Evolutionary conservation across 306 rosid genomes (phyloP).

Genomic region (Crotalaria pallida): DNA sequence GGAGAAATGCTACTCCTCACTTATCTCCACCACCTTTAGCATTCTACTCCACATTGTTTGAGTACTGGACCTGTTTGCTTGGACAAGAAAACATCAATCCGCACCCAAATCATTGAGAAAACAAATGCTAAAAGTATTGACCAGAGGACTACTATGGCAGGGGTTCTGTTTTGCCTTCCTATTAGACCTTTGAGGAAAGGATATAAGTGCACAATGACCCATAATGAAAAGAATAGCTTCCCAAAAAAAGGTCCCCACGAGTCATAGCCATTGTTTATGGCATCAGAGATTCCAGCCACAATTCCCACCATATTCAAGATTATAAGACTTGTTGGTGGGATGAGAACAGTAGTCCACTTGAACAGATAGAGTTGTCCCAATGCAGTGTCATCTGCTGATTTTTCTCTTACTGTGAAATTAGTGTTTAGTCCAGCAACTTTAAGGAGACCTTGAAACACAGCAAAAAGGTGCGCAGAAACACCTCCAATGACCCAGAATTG

Average conservation of each 20-base stretch:
- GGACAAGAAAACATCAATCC: slow-evolving; percentile 86
- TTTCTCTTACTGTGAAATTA: slow-evolving; percentile 56
- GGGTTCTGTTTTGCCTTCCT: slow-evolving; percentile 95
- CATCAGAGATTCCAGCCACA: slow-evolving; percentile 93
- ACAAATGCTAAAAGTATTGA: slow-evolving; percentile 70
- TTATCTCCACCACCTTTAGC: slow-evolving; percentile 35
- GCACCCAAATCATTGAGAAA: slow-evolving; percentile 90
- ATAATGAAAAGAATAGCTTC: slow-evolving; percentile 78
- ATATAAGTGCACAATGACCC: slow-evolving; percentile 91
- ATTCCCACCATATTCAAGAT: slow-evolving; percentile 88
- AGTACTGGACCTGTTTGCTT: slow-evolving; percentile 81
- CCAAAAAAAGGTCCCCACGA: slow-evolving; percentile 92
- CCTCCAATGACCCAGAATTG: slow-evolving; percentile 98
- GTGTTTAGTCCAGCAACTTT: slow-evolving; percentile 69
- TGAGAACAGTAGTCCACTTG: slow-evolving; percentile 89
- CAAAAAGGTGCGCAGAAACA: slow-evolving; percentile 88
- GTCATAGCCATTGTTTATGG: slow-evolving; percentile 81
- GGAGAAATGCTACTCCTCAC: background rate
- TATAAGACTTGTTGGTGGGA: slow-evolving; percentile 85
- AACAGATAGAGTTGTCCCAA: slow-evolving; percentile 72
- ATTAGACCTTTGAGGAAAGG: slow-evolving; percentile 93
- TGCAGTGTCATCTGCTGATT: slow-evolving; percentile 45
- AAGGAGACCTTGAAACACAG: slow-evolving; percentile 90
- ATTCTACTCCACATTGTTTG: slow-evolving; percentile 82
- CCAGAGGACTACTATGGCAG: slow-evolving; percentile 84